These are phyloP conservation scores for Neurospora terricola DNA, from an alignment of 495 filamentous ascomycete species.

Conservation along the genomic window DNA sequence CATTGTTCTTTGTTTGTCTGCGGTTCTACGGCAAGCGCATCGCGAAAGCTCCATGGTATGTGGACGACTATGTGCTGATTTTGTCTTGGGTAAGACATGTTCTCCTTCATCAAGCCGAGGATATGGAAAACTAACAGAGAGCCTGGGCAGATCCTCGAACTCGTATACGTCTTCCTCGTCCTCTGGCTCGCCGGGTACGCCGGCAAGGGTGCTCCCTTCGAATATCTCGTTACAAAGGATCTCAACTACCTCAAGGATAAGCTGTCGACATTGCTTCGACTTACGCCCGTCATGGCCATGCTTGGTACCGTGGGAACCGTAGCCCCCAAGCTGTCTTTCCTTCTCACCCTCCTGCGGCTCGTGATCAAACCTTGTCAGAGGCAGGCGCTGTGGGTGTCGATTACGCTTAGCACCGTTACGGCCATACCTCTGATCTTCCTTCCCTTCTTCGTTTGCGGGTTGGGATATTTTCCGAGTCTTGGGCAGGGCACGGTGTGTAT, in stretches of 20 bases:
- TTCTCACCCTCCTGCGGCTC: neutral
- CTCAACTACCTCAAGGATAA: neutral
- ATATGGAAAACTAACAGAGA: no score
- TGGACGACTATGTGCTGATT: no score
- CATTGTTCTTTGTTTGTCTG: no score
- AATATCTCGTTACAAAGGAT: neutral
- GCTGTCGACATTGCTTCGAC: neutral
- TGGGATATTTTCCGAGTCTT: neutral
- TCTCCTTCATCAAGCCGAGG: no score
- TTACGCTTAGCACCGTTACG: neutral
- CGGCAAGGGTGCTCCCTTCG: neutral
- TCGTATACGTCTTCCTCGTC: neutral
- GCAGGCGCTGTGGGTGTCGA: neutral
- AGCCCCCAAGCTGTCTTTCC: neutral
- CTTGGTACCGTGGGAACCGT: neutral
- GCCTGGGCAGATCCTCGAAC: neutral
- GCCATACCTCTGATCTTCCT: neutral
- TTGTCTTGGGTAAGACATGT: neutral
- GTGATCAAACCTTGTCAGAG: neutral
- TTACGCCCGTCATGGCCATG: neutral
- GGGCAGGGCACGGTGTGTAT: neutral
- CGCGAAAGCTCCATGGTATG: no score
- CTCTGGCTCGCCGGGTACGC: neutral
- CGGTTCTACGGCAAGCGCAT: no score
- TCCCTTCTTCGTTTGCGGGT: neutral